Conservation (phyloP, 495 filamentous ascomycete species). For the Aspergillus funiculosus region DNA sequence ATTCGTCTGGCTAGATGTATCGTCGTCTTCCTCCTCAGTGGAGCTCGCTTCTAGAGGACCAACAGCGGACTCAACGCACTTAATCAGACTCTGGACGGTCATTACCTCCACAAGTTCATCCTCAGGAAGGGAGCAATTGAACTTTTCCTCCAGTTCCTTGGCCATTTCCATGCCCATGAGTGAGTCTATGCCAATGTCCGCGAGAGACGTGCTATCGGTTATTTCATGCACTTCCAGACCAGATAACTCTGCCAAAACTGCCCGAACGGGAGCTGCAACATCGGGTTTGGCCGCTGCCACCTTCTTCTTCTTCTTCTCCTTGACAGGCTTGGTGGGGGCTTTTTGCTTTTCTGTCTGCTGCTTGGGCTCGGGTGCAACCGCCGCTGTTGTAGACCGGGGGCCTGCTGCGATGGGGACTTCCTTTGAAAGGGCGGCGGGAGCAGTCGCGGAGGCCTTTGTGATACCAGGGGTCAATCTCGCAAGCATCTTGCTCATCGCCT, state of each 20-base stretch:
- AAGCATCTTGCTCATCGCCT: constrained; percentile 36
- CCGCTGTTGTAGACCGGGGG: neutral
- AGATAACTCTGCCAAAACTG: constrained; percentile 21
- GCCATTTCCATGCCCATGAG: constrained; percentile 49
- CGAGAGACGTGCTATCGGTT: constrained; percentile 27
- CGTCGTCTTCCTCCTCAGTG: neutral
- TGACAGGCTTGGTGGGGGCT: neutral
- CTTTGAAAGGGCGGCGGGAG: neutral
- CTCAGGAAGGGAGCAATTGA: constrained; percentile 32
- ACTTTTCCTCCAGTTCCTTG: constrained; percentile 38
- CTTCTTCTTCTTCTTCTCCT: neutral
- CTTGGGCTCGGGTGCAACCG: neutral
- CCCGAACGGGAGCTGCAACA: constrained; percentile 6
- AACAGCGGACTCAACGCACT: neutral
- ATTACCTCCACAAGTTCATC: constrained; percentile 31
- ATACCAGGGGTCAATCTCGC: neutral
- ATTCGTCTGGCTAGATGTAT: neutral
- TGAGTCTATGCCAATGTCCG: constrained; percentile 50
- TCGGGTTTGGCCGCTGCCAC: neutral
- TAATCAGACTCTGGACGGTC: constrained; percentile 1
- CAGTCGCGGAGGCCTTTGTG: neutral
- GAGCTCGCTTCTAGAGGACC: neutral
- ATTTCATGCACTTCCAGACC: constrained; percentile 41
- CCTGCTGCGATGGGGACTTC: neutral
- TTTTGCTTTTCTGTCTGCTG: too few relatives aligned